Percentiles rank a stretch among this genome's conserved stretches.
Conservation (phyloP, 176 grass and related monocot species). For the Chrysopogon serrulatus region DNA sequence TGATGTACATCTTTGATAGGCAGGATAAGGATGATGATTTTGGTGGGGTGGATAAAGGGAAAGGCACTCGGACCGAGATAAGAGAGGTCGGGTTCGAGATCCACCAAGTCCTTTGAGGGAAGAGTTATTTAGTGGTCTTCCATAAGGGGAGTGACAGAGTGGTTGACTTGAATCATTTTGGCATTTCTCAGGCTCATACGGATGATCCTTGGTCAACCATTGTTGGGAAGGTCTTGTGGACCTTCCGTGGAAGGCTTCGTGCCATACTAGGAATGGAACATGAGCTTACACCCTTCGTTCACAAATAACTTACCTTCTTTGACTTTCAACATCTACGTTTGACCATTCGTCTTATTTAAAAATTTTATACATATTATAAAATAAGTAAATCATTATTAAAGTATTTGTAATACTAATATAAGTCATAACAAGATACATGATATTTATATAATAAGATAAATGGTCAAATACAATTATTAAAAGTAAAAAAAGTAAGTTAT, state of each 20-base stretch:
- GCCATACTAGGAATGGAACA: no score
- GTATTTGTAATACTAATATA: no score
- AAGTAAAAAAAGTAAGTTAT: no score
- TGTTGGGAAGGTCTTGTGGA: neutral
- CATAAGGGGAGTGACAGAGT: neutral
- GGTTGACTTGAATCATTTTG: neutral
- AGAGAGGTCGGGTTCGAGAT: neutral
- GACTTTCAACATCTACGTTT: no score
- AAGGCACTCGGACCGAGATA: neutral
- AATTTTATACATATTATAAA: no score
- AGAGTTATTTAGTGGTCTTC: neutral
- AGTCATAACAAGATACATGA: no score
- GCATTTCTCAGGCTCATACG: neutral
- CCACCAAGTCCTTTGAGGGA: neutral
- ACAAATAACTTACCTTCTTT: no score
- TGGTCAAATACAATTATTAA: no score
- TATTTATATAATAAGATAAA: no score
- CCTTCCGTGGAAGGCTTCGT: neutral
- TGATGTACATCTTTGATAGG: neutral
- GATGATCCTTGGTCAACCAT: neutral
- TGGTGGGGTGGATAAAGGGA: neutral
- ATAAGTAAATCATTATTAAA: no score
- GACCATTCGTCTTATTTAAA: no score
- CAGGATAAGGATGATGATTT: conserved; percentile 1
- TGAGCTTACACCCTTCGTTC: no score